Conservation (phyloP, 495 filamentous ascomycete species). For the Daldinia grandis region DNA sequence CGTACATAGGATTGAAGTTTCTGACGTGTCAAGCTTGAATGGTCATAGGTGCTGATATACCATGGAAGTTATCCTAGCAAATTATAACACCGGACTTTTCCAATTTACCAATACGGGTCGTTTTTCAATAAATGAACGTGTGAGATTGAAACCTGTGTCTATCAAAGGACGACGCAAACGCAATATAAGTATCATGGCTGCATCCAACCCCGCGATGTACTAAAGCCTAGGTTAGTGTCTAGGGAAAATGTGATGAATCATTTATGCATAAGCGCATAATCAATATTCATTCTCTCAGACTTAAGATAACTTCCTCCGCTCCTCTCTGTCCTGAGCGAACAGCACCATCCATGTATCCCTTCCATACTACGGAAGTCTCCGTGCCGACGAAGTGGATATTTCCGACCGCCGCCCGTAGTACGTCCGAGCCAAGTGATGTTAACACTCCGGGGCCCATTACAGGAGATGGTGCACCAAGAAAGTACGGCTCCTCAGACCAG, state of each 20-base stretch:
- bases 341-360: conserved; percentile 59
- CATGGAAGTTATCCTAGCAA: too few relatives aligned
- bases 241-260: not conserved
- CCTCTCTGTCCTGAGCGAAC: conserved; percentile 48
- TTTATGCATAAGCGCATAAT: not conserved
- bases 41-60: too few relatives aligned
- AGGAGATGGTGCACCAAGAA: conserved; percentile 38
- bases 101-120: too few relatives aligned
- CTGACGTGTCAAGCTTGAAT: not conserved
- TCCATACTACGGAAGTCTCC: conserved; percentile 51
- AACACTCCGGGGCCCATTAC: conserved; percentile 25
- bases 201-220: too few relatives aligned
- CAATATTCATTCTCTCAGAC: conserved; percentile 1
- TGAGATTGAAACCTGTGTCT: too few relatives aligned
- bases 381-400: conserved; percentile 56
- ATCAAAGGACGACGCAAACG: not conserved
- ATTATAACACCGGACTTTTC: too few relatives aligned
- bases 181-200: too few relatives aligned
- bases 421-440: conserved; percentile 23
- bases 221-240: too few relatives aligned
- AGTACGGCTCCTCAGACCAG: conserved; percentile 37
- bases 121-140: too few relatives aligned
- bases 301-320: conserved; percentile 45
- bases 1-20: not conserved
- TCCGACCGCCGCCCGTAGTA: conserved; percentile 33